Evolutionary conservation across 2,329 filamentous ascomycete species (phyloP).

Genomic region (Talaromyces marneffei): DNA sequence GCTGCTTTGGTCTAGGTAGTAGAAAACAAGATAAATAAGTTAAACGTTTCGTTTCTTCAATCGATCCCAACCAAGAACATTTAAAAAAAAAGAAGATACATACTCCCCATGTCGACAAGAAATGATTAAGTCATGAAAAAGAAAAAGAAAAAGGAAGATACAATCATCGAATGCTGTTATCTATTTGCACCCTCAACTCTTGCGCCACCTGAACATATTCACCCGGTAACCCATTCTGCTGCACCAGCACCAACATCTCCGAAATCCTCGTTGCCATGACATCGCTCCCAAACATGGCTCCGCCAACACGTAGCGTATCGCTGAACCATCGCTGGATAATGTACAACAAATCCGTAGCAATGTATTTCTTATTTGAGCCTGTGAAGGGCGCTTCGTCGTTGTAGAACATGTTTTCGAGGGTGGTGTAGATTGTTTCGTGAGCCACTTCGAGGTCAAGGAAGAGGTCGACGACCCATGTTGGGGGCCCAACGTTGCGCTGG

Average conservation of each 20-base stretch:
- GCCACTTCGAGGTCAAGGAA: constrained; percentile 59
- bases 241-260: constrained; percentile 42
- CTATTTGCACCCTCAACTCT: constrained; percentile 38
- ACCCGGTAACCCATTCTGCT: constrained; percentile 37
- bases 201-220: constrained; percentile 35
- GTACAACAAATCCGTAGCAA: constrained; percentile 59
- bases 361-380: constrained; percentile 50
- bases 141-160: background rate
- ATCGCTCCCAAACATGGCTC: constrained; percentile 55
- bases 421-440: constrained; percentile 55
- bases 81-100: background rate
- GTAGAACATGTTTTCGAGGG: constrained; percentile 63
- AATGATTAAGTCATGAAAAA: background rate
- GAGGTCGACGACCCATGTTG: constrained; percentile 59
- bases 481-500: constrained; percentile 43
- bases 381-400: constrained; percentile 60
- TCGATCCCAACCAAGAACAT: background rate
- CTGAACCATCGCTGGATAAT: constrained; percentile 57
- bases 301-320: constrained; percentile 50
- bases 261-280: constrained; percentile 48
- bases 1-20: background rate
- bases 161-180: constrained; percentile 33
- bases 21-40: background rate
- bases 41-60: background rate
- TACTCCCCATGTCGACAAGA: background rate